Base-by-base conservation (phyloP, 192 early-diverging fungal species). In the Umbelopsis sp. region DNA sequence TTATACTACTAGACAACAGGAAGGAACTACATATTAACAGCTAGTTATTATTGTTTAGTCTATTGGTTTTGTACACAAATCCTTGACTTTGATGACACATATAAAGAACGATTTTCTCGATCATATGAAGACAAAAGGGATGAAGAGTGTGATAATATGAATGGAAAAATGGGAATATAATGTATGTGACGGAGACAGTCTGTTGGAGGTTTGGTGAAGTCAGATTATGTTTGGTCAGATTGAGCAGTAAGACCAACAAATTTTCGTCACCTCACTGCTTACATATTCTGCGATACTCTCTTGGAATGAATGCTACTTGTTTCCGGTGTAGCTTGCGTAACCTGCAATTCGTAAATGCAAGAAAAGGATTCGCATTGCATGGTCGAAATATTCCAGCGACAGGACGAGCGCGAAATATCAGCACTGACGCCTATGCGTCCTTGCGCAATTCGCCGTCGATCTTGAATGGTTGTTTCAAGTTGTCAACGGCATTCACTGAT, bases 41-140 rank as follows among this genome's bases (percentile, higher is more conserved):
- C 56, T 62, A 34, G 56, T 34, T 26, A n/a, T 62, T 53, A 26
- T 51, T 51, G 8, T 51, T 53, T 41, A 41, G 56, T 62, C 56
- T 62, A 62, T 32, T 62, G 26, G 26, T 62, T n/a, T 54, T 29
- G 47, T 49, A 49, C 47, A 49, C 47, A 49, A 49, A 21, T 16
- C 6, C 47, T n/a, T 49, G 16, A 49, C 16, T 9, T 21, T 17
- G 47, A 21, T n/a, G 47, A 49, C 47, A 49, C 47, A 49, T 44
- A 44, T 49, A 49, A 49, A 49, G 47, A 49, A n/a, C 16, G 20
- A 49, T 49, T 49, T n/a, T 49, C 10, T 49, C n/a, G 47, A n/a
- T 49, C n/a, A 49, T 0, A 17, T 17, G 5, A 16, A 17, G 38
- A n/a, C n/a, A n/a, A n/a, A n/a, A n/a, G n/a, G n/a, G n/a, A n/a